Evolutionary conservation across 371 early-diverging fungal species (phyloP).

Genomic region (Massospora cicadina): DNA sequence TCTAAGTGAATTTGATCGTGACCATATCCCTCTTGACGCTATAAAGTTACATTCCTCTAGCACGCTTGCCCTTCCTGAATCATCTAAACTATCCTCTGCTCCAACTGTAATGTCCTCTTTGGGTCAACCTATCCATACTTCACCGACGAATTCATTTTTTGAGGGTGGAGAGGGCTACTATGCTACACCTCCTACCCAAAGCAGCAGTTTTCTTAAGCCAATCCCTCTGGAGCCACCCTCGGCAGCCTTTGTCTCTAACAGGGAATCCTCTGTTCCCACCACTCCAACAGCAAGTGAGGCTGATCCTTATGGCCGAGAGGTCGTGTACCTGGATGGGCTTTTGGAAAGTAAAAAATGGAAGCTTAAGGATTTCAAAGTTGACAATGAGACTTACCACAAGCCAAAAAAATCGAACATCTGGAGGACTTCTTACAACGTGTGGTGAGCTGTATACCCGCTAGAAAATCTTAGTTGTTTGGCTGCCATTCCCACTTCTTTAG

Average conservation of each 20-base stretch:
- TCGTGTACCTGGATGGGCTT: neutral
- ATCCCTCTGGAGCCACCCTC: neutral
- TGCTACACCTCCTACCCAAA: neutral
- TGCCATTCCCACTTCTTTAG: too few species aligned
- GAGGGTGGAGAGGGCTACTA: conserved; percentile 5
- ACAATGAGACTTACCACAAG: neutral
- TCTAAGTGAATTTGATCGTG: neutral
- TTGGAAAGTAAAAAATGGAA: conserved; percentile 8
- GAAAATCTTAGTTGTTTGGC: too few species aligned
- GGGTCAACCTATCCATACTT: neutral
- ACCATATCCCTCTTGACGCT: neutral
- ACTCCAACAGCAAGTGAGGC: neutral
- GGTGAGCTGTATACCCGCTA: too few species aligned
- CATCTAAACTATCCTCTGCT: neutral
- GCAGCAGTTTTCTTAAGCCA: neutral
- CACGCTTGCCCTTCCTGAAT: neutral
- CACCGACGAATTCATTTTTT: conserved; percentile 3
- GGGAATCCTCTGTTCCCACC: neutral
- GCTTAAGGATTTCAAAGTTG: conserved; percentile 4
- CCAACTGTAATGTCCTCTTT: neutral
- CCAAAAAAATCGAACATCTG: conserved; percentile 7
- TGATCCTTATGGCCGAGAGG: conserved; percentile 1
- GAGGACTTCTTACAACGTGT: conserved; percentile 5
- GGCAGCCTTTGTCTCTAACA: neutral
- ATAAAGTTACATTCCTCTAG: neutral